phyloP scores from a whole-genome alignment of 2,329 filamentous ascomycete genomes.

The Mollisia scopiformis region DNA sequence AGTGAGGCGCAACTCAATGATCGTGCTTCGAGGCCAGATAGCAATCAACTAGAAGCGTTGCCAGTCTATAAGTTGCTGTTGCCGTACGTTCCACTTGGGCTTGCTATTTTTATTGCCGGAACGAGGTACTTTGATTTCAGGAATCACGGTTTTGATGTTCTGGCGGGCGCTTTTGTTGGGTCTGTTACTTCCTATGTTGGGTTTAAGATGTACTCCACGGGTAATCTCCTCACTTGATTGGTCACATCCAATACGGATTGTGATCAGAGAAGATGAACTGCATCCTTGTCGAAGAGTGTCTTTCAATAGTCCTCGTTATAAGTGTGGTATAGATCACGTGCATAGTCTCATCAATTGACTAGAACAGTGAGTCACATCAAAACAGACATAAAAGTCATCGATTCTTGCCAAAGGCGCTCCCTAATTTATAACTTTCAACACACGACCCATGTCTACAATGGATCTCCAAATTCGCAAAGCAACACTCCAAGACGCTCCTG shows the following conservation, averaged over 20 bases:
- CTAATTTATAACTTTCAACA: too few relatives aligned
- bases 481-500: constrained; percentile 8
- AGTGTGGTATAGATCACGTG: too few relatives aligned
- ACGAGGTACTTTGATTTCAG: constrained; percentile 2
- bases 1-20: not conserved
- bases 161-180: not conserved
- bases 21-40: not conserved
- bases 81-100: not conserved
- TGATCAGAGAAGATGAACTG: too few relatives aligned
- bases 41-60: not conserved
- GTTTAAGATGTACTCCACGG: not conserved
- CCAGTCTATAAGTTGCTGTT: not conserved
- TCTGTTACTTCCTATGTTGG: not conserved
- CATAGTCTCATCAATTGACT: too few relatives aligned
- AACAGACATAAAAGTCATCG: too few relatives aligned
- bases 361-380: too few relatives aligned
- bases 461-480: constrained; percentile 8
- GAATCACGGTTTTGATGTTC: not conserved
- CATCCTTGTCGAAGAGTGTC: too few relatives aligned
- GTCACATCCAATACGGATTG: too few relatives aligned
- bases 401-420: too few relatives aligned
- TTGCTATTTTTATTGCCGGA: not conserved
- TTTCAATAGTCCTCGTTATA: too few relatives aligned
- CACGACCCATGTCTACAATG: too few relatives aligned
- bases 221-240: too few relatives aligned